Evolutionary conservation across 495 filamentous ascomycete genomes (phyloP).

Genomic region (Bryoglossum gracile): DNA sequence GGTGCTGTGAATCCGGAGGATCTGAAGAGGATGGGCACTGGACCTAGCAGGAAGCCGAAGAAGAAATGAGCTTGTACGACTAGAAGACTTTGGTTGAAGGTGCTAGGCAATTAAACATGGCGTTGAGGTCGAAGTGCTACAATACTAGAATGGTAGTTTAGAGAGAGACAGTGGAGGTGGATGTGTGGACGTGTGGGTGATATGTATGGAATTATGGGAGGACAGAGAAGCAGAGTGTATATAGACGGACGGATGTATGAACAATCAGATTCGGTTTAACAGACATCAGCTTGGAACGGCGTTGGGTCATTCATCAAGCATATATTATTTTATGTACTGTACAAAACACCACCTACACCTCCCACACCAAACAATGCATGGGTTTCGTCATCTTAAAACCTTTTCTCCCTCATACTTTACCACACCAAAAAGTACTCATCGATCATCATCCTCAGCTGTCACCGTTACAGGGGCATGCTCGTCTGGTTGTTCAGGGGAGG

Average conservation of each 20-base stretch:
- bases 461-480: slow-evolving; percentile 5
- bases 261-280: no score
- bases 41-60: neutral
- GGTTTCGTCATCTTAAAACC: neutral
- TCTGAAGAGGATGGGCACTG: no score
- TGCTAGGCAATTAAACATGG: no score
- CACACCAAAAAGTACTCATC: slow-evolving; percentile 14
- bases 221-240: neutral
- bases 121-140: no score
- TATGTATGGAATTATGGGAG: neutral
- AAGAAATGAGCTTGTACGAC: neutral
- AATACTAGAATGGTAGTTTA: no score
- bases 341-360: slow-evolving; percentile 16
- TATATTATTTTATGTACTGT: slow-evolving; percentile 23
- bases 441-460: slow-evolving; percentile 36
- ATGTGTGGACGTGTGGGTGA: neutral
- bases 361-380: neutral
- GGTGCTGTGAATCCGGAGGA: slow-evolving; percentile 47
- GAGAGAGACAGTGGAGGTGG: no score
- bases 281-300: no score
- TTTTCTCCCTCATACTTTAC: neutral
- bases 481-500: no score
- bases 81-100: neutral
- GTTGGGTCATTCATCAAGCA: no score
- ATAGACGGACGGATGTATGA: slow-evolving; percentile 1